Evolutionary conservation across 2,329 filamentous ascomycete species (phyloP).

Genomic region (Pseudodiploospora longispora): DNA sequence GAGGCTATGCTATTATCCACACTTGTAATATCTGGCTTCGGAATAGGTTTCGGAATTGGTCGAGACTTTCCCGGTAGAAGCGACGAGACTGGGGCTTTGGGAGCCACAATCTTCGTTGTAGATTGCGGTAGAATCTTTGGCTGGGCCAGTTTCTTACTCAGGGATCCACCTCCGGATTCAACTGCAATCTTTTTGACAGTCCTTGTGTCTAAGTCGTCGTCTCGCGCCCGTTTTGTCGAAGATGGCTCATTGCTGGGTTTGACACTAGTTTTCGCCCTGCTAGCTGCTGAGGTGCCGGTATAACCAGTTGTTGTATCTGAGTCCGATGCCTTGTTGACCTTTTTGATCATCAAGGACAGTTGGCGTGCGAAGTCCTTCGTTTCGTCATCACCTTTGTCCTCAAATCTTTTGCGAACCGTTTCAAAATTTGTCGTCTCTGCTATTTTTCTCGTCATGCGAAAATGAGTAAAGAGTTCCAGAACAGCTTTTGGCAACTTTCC

Average conservation of each 20-base stretch:
- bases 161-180: constrained; percentile 27
- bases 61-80: constrained; percentile 42
- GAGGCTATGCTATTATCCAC: constrained; percentile 18
- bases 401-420: constrained; percentile 54
- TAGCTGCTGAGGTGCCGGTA: constrained; percentile 31
- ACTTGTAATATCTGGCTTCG: constrained; percentile 27
- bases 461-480: constrained; percentile 53
- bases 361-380: constrained; percentile 53
- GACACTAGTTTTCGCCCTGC: constrained; percentile 25
- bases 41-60: constrained; percentile 31
- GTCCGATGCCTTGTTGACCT: constrained; percentile 28
- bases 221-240: constrained; percentile 28
- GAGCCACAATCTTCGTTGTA: constrained; percentile 19
- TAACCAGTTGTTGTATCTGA: constrained; percentile 28
- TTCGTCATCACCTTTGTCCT: constrained; percentile 56
- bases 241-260: constrained; percentile 22
- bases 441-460: constrained; percentile 54
- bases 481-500: constrained; percentile 46
- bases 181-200: constrained; percentile 35
- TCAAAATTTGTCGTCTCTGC: constrained; percentile 58
- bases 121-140: constrained; percentile 24
- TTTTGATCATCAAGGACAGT: constrained; percentile 42
- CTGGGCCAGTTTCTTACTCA: constrained; percentile 32
- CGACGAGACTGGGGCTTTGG: constrained; percentile 24
- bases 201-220: constrained; percentile 32